phyloP scores from a whole-genome alignment of 305 asterid species.

The Fraxinus ornus region DNA sequence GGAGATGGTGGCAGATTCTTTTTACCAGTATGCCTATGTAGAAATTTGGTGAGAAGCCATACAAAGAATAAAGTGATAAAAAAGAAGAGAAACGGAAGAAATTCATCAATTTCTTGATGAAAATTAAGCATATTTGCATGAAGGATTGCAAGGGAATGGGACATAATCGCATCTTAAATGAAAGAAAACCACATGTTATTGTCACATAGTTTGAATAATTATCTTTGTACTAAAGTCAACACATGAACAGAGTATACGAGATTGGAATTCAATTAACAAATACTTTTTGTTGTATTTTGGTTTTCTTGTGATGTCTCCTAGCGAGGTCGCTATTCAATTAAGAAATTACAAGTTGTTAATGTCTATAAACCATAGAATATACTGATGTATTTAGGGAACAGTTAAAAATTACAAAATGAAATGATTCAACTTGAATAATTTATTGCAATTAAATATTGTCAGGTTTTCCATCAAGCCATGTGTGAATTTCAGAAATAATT shows the following conservation, averaged over 20 bases:
- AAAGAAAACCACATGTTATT: background rate
- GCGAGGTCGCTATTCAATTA: background rate
- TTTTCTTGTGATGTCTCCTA: background rate
- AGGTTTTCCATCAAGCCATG: background rate
- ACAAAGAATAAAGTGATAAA: background rate
- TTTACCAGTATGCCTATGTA: background rate
- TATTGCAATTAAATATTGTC: background rate
- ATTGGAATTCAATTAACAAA: background rate
- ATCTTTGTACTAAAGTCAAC: background rate
- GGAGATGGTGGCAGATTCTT: conserved; percentile 18
- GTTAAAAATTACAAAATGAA: background rate
- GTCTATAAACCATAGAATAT: background rate
- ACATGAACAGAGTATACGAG: background rate
- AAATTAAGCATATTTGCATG: background rate
- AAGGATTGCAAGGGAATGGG: background rate
- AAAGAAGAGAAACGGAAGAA: background rate
- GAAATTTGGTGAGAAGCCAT: background rate
- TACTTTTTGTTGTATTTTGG: background rate
- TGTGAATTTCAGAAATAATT: background rate
- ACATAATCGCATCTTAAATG: background rate
- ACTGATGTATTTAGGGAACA: background rate
- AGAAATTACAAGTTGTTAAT: background rate
- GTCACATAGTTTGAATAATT: background rate
- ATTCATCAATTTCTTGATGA: background rate
- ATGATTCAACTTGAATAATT: background rate